Evolutionary conservation across 2,329 filamentous ascomycete genomes (phyloP), one percentile per base, ranked within the genome.

Genomic region (Ophiostoma novo-ulmi): DNA sequence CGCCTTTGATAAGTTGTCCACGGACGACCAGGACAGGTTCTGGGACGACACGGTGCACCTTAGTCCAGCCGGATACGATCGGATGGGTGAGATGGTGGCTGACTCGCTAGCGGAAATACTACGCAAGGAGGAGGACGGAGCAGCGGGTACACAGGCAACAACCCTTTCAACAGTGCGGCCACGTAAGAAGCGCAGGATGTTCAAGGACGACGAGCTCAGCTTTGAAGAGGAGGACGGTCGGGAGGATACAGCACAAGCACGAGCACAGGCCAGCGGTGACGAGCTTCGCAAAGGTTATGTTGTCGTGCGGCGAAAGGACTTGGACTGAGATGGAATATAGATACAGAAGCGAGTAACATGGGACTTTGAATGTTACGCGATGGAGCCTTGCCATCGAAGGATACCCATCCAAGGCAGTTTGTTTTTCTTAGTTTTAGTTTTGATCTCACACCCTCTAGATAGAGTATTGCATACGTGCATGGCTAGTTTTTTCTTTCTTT

Each of bases 21-120:
- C 81, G 8, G 75, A 79, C 0, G 82, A 85, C 71, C 80, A 82
- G 31, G 73, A 79, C 1, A 79, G 78, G 71, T 85, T 87, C 75
- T 90, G 87, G 86, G 82, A 87, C 73, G 88, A 91, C 78, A 82
- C 82, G 22, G 73, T 90, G 31, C 88, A 91, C 78, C 80, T 89
- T 11, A 85, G 84, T 0, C 77, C 80, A 0, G 81, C 80, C 7
- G 88, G 88, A 8, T 90, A 91, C 79, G 83, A 89, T 75, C 79
- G 85, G 75, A 86, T 91, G 81, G 88, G 88, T 1, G 80, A 82
- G 55, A 81, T 84, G 71, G 80, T 90, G 68, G 88, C 84, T 66
- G 81, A 83, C 35, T 81, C 79, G 39, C 77, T 90, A 11, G 79
- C 86, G 65, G 80, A 81, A 39, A 78, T 88, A 73, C 72, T 82